These are phyloP conservation scores for Austroboletus olivaceoglutinosus DNA, from an alignment of 1,284 basidiomycete genomes.

Conservation along the genomic window DNA sequence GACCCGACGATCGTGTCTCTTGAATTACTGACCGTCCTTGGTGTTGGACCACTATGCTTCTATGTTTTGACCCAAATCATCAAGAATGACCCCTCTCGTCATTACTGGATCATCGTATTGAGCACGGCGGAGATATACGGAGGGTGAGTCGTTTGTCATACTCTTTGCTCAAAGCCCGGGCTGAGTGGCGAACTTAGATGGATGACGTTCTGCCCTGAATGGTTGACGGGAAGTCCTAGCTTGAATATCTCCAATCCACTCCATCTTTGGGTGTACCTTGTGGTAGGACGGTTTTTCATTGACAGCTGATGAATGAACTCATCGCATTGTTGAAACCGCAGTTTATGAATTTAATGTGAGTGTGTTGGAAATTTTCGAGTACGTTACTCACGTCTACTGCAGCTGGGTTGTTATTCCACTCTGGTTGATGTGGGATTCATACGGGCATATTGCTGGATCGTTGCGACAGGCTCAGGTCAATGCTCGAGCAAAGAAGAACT, in stretches of 20 bases:
- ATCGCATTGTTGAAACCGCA: conserved; percentile 26
- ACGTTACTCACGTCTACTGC: conserved; percentile 16
- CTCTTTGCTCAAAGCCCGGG: background rate
- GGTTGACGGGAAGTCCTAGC: conserved; percentile 73
- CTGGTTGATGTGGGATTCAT: conserved; percentile 74
- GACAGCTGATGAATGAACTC: background rate
- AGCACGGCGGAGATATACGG: conserved; percentile 76
- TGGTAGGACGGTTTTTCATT: conserved; percentile 35
- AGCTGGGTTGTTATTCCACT: conserved; percentile 80
- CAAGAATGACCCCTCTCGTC: conserved; percentile 61
- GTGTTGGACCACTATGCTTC: conserved; percentile 68
- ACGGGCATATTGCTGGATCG: conserved; percentile 59
- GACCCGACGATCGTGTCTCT: conserved; percentile 79
- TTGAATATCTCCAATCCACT: conserved; percentile 67
- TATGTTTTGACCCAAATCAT: conserved; percentile 66
- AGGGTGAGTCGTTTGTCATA: conserved; percentile 45
- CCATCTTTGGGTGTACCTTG: conserved; percentile 55
- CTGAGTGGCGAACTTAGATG: conserved; percentile 42
- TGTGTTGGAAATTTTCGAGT: conserved; percentile 7
- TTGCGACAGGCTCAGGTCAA: conserved; percentile 53
- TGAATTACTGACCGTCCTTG: conserved; percentile 78
- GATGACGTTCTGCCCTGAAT: conserved; percentile 86
- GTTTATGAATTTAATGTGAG: conserved; percentile 80
- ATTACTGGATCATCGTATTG: conserved; percentile 79
- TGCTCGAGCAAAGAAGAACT: conserved; percentile 43